Conservation (phyloP, 345 rosid species). For the Melaleuca alternifolia region DNA sequence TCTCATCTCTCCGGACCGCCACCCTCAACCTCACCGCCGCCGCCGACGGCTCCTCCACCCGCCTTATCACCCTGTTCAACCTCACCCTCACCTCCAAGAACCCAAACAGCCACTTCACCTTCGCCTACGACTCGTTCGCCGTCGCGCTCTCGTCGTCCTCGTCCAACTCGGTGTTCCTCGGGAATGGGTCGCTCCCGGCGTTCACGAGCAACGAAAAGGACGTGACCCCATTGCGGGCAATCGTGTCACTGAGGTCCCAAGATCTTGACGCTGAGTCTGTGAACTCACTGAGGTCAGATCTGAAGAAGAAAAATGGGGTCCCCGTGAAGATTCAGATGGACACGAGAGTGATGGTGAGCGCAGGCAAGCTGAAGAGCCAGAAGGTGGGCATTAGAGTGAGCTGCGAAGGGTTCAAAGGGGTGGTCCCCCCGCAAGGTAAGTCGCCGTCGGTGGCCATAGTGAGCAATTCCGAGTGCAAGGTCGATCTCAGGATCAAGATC, state of each 20-base stretch:
- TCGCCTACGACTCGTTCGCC: conserved; percentile 55
- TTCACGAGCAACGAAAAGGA: conserved; percentile 42
- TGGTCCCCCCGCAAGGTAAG: conserved; percentile 60
- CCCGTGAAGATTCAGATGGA: conserved; percentile 48
- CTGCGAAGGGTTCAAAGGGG: conserved; percentile 63
- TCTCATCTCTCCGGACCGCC: conserved; percentile 58
- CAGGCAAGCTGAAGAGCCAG: conserved; percentile 57
- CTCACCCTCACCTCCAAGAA: conserved; percentile 66
- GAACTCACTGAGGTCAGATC: conserved; percentile 54
- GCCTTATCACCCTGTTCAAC: conserved; percentile 60
- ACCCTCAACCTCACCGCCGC: conserved; percentile 62
- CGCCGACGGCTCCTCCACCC: conserved; percentile 56
- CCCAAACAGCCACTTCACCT: conserved; percentile 52
- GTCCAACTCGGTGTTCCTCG: conserved; percentile 33
- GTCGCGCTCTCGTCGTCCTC: conserved; percentile 28
- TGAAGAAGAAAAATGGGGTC: conserved; percentile 43
- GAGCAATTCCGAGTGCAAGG: conserved; percentile 50
- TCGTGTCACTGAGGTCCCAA: conserved; percentile 31
- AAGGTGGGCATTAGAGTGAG: conserved; percentile 67
- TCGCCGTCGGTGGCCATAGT: conserved; percentile 46
- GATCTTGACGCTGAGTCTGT: conserved; percentile 78
- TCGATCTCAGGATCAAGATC: conserved; percentile 81
- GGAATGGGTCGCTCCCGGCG: conserved; percentile 61
- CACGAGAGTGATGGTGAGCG: conserved; percentile 50
- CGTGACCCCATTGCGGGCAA: conserved; percentile 40